Percentiles rank a stretch among this genome's conserved stretches.
These are phyloP conservation scores for Kodamaea derodonti DNA, from an alignment of 1,139 yeast genomes.

Conservation along the genomic window DNA sequence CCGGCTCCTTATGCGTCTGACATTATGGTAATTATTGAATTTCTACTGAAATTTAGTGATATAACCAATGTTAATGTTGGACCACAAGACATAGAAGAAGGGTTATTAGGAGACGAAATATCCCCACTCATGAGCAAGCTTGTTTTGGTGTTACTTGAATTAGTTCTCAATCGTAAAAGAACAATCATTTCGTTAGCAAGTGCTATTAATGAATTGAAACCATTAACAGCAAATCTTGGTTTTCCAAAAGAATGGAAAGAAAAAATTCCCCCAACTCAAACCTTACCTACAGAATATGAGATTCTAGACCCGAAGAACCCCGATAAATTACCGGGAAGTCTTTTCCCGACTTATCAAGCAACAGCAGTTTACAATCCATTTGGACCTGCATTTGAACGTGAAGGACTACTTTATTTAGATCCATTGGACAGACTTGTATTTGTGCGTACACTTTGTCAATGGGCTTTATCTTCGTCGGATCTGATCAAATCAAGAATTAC, in stretches of 20 bases:
- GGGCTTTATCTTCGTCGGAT: constrained; percentile 47
- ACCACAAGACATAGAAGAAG: constrained; percentile 50
- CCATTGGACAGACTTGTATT: constrained; percentile 47
- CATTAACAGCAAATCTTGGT: constrained; percentile 20
- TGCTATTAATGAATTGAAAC: constrained; percentile 41
- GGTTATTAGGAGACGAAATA: constrained; percentile 33
- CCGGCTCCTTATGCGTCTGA: constrained; percentile 43
- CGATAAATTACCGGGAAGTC: constrained; percentile 26
- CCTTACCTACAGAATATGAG: constrained; percentile 5
- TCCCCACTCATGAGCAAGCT: constrained; percentile 34
- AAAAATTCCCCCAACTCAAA: not conserved
- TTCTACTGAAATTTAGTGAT: constrained; percentile 39
- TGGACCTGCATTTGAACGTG: constrained; percentile 35
- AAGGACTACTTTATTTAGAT: constrained; percentile 28
- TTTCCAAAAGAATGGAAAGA: constrained; percentile 19
- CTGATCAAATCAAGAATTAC: constrained; percentile 36
- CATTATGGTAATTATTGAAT: constrained; percentile 39
- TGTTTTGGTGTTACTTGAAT: constrained; percentile 31
- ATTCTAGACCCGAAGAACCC: constrained; percentile 39
- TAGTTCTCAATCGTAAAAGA: constrained; percentile 41
- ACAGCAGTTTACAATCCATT: constrained; percentile 29
- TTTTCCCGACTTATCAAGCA: constrained; percentile 5
- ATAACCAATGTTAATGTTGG: constrained; percentile 30
- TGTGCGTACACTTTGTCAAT: constrained; percentile 43
- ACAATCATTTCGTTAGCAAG: constrained; percentile 26